These are phyloP conservation scores for Ophiobolus disseminans DNA, from an alignment of 2,329 filamentous ascomycete genomes.

Conservation along the genomic window DNA sequence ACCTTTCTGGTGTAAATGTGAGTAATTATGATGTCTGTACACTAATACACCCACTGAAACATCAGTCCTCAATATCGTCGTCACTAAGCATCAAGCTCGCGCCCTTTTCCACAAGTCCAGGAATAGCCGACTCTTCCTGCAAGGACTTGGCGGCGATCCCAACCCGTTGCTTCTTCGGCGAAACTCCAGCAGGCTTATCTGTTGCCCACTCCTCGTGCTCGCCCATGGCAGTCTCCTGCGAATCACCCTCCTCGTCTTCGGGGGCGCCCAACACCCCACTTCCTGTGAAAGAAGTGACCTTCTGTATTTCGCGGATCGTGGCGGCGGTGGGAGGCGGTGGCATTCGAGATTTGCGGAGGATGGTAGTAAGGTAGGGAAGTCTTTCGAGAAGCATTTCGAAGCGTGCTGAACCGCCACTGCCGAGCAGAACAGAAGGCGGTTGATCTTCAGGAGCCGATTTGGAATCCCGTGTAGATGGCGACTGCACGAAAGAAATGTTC, in stretches of 20 bases:
- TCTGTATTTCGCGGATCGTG: constrained; percentile 66
- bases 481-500: constrained; percentile 23
- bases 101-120: constrained; percentile 29
- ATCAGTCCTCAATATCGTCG: constrained; percentile 56
- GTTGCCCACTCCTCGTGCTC: constrained; percentile 53
- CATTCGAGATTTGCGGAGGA: constrained; percentile 54
- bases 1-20: too few species aligned
- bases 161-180: constrained; percentile 29
- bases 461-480: constrained; percentile 10
- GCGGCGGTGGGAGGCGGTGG: constrained; percentile 28
- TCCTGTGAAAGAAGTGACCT: constrained; percentile 68
- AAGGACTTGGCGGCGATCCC: constrained; percentile 29
- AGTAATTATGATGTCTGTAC: too few species aligned
- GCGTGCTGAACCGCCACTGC: constrained; percentile 68
- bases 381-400: constrained; percentile 82
- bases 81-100: constrained; percentile 54
- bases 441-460: constrained; percentile 19
- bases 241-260: constrained; percentile 42
- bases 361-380: constrained; percentile 81
- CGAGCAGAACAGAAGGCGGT: constrained; percentile 53
- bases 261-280: constrained; percentile 19
- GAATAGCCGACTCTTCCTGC: constrained; percentile 30
- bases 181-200: constrained; percentile 45
- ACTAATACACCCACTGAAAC: neutral
- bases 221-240: constrained; percentile 25